phyloP scores from a whole-genome alignment of 805 yeast species.

The Saccharomyces jurei region DNA sequence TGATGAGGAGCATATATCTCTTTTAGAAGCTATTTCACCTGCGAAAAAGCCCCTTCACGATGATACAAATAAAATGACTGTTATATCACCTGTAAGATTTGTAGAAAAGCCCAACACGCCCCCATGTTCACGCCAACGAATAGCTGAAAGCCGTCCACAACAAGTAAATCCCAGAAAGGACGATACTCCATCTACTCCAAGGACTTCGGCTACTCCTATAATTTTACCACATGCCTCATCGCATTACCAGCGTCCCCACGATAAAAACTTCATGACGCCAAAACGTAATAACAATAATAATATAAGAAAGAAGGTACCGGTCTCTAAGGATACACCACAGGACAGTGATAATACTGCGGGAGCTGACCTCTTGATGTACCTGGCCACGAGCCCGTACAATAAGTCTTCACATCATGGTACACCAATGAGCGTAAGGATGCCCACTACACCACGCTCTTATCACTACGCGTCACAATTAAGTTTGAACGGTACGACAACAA shows the following conservation, averaged over 20 bases:
- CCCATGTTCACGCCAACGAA: background rate
- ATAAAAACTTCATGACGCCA: constrained; percentile 10
- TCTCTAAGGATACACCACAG: background rate
- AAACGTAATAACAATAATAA: constrained; percentile 3
- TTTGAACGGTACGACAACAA: constrained; percentile 3
- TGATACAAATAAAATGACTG: background rate
- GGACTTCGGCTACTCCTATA: background rate
- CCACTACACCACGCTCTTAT: constrained; percentile 23
- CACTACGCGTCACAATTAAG: constrained; percentile 2
- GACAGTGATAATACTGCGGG: constrained; percentile 23
- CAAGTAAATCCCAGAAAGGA: background rate
- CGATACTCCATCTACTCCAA: background rate
- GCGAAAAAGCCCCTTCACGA: background rate
- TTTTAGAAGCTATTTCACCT: constrained; percentile 2
- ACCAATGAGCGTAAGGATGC: constrained; percentile 8
- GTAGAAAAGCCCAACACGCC: background rate
- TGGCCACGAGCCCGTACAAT: constrained; percentile 31
- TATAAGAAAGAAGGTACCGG: constrained; percentile 4
- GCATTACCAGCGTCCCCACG: background rate
- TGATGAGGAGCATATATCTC: background rate
- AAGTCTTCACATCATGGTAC: background rate
- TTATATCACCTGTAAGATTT: background rate
- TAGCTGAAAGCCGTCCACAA: background rate
- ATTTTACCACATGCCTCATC: background rate
- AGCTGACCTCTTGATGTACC: constrained; percentile 30